Percentiles rank a stretch among this genome's conserved stretches.
Evolutionary conservation across 73 alveolate genomes (phyloP).

Genomic region (Tetrahymena elliotti): DNA sequence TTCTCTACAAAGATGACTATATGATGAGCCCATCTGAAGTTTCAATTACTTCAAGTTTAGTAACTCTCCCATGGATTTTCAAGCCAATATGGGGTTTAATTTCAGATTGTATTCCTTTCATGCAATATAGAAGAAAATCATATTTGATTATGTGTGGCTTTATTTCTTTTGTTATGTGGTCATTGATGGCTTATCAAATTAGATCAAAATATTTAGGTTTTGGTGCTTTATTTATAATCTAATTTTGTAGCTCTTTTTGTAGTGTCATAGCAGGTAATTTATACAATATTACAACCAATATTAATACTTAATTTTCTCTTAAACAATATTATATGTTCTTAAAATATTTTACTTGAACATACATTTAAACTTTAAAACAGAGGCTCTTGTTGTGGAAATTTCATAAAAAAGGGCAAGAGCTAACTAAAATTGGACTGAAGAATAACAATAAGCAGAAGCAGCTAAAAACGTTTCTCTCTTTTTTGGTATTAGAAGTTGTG

Average conservation of each 20-base stretch:
- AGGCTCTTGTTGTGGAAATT: constrained; percentile 68
- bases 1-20: constrained; percentile 43
- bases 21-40: constrained; percentile 43
- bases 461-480: constrained; percentile 35
- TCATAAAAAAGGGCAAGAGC: neutral
- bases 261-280: constrained; percentile 62
- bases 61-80: constrained; percentile 64
- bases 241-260: constrained; percentile 44
- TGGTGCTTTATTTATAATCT: neutral
- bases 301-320: too few relatives aligned
- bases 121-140: constrained; percentile 71
- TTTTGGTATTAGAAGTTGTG: constrained; percentile 37
- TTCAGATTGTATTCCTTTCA: constrained; percentile 80
- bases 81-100: constrained; percentile 92
- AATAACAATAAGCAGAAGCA: constrained; percentile 10
- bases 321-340: too few relatives aligned
- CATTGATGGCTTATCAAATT: constrained; percentile 41
- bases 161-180: constrained; percentile 64
- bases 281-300: neutral
- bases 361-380: too few relatives aligned
- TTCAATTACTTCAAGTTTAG: constrained; percentile 9
- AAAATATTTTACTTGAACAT: too few relatives aligned
- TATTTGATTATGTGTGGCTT: constrained; percentile 75
- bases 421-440: neutral
- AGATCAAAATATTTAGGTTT: neutral